These are phyloP conservation scores for Rhizophagus prolifer DNA, from an alignment of 192 early-diverging fungal species.

Conservation along the genomic window DNA sequence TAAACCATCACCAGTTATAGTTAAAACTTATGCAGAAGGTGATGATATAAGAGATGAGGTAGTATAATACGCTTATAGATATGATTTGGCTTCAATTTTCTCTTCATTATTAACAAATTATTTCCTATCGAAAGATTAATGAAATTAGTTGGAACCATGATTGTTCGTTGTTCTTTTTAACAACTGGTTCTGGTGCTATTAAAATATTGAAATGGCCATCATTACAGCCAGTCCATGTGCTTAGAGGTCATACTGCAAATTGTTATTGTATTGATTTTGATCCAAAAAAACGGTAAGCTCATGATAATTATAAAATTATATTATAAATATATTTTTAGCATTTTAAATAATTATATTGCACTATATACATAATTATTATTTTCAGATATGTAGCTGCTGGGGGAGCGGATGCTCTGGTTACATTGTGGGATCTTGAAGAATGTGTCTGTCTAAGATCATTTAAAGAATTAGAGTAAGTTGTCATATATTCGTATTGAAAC, in stretches of 20 bases:
- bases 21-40: slow-evolving; percentile 14
- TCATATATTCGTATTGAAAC: not conserved
- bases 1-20: slow-evolving; percentile 1
- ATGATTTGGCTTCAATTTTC: not conserved
- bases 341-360: not conserved
- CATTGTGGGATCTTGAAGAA: slow-evolving; percentile 73
- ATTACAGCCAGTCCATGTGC: slow-evolving; percentile 50
- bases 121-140: slow-evolving; percentile 50
- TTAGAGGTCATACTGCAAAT: slow-evolving; percentile 77
- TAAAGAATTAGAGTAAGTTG: slow-evolving; percentile 61
- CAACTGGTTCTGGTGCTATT: slow-evolving; percentile 73
- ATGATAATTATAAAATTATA: not conserved
- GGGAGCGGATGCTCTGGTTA: slow-evolving; percentile 71
- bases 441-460: slow-evolving; percentile 66
- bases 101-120: slow-evolving; percentile 28
- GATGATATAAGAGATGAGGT: slow-evolving; percentile 18
- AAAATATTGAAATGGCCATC: slow-evolving; percentile 68
- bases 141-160: slow-evolving; percentile 80
- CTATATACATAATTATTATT: too few relatives aligned
- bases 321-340: not conserved
- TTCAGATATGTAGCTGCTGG: slow-evolving; percentile 74
- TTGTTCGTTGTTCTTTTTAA: slow-evolving; percentile 72
- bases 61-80: not conserved
- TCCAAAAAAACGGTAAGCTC: slow-evolving; percentile 57
- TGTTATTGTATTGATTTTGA: slow-evolving; percentile 81